phyloP scores from a whole-genome alignment of 495 filamentous ascomycete species.

The Aspergillus cristatus region DNA sequence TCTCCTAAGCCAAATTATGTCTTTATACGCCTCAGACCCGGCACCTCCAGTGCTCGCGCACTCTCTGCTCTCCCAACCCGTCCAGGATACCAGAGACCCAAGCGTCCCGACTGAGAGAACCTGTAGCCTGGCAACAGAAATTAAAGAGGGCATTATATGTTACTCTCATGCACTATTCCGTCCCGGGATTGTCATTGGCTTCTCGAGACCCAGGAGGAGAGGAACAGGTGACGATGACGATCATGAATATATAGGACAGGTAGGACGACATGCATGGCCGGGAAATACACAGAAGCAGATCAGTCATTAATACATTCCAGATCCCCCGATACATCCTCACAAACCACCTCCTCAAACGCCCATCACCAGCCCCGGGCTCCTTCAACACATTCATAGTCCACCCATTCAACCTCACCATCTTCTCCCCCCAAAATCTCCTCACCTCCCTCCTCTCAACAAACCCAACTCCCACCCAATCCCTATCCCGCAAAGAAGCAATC shows the following conservation, averaged over 20 bases:
- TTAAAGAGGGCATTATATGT: slow-evolving; percentile 14
- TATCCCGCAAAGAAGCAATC: slow-evolving; percentile 27
- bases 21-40: slow-evolving; percentile 21
- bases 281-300: too few relatives aligned
- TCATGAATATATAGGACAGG: slow-evolving; percentile 25
- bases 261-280: too few relatives aligned
- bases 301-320: too few relatives aligned
- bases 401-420: slow-evolving; percentile 74
- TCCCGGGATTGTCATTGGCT: slow-evolving; percentile 25
- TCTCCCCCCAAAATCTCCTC: slow-evolving; percentile 64
- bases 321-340: slow-evolving; percentile 16
- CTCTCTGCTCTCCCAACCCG: slow-evolving; percentile 13
- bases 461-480: slow-evolving; percentile 5
- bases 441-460: slow-evolving; percentile 14
- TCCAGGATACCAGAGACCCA: neutral
- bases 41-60: slow-evolving; percentile 30
- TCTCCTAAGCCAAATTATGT: too few relatives aligned
- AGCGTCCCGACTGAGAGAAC: neutral
- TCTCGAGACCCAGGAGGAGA: slow-evolving; percentile 25
- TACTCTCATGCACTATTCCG: slow-evolving; percentile 16
- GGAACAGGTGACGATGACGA: slow-evolving; percentile 19
- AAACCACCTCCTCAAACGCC: slow-evolving; percentile 6
- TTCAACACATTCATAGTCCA: slow-evolving; percentile 43
- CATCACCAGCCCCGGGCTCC: slow-evolving; percentile 4
- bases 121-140: slow-evolving; percentile 27